phyloP scores from a whole-genome alignment of 371 early-diverging fungal species.

The Synchytrium microbalum region DNA sequence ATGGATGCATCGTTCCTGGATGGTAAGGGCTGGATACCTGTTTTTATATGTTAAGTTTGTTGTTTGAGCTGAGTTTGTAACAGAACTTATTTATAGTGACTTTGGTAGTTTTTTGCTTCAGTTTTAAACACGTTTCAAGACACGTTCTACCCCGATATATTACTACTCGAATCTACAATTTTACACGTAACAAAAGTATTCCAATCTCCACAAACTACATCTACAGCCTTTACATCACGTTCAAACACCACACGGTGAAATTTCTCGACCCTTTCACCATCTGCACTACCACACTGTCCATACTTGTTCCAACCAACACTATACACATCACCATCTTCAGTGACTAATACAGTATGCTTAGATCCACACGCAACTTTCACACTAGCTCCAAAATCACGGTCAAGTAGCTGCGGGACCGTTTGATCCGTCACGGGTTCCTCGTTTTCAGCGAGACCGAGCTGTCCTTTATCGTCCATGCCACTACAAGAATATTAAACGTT shows the following conservation, averaged over 20 bases:
- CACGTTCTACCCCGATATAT: too few species aligned
- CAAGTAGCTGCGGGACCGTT: neutral
- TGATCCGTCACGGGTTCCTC: neutral
- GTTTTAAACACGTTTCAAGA: too few species aligned
- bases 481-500: too few species aligned
- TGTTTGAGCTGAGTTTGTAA: too few species aligned
- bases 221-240: neutral
- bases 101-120: too few species aligned
- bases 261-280: neutral
- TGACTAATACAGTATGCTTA: neutral
- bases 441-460: neutral
- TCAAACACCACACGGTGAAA: neutral
- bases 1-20: neutral
- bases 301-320: neutral
- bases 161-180: too few species aligned
- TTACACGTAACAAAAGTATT: neutral
- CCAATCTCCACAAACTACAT: neutral
- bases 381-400: neutral
- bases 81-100: too few species aligned
- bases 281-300: neutral
- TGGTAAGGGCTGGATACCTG: too few species aligned
- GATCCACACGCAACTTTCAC: neutral
- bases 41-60: too few species aligned
- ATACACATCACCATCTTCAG: neutral
- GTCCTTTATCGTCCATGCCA: neutral